phyloP scores from a whole-genome alignment of 106 monocot genomes.

The Dioscorea alata region DNA sequence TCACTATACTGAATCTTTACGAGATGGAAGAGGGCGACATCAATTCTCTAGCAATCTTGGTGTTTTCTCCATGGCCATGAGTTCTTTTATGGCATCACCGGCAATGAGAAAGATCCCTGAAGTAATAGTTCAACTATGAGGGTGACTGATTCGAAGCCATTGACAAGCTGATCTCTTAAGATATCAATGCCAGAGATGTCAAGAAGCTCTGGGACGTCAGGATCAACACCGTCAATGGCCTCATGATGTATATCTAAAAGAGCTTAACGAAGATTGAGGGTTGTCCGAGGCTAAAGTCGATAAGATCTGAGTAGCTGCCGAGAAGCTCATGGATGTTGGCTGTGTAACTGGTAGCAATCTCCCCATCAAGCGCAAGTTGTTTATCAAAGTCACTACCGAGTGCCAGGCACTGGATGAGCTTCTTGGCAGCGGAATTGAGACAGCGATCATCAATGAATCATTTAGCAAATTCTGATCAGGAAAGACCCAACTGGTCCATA shows the following conservation, averaged over 20 bases:
- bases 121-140: constrained; percentile 61
- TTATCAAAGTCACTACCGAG: too few relatives aligned
- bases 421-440: constrained; percentile 92
- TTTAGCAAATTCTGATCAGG: constrained; percentile 97
- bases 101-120: too few relatives aligned
- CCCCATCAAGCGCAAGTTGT: constrained; percentile 61
- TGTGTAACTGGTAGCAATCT: constrained; percentile 82
- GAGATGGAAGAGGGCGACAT: too few relatives aligned
- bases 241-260: constrained; percentile 99
- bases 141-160: constrained; percentile 86
- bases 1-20: too few relatives aligned
- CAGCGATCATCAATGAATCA: constrained; percentile 80
- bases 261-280: constrained; percentile 93
- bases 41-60: too few relatives aligned
- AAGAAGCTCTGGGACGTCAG: constrained; percentile 99
- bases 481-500: constrained; percentile 95
- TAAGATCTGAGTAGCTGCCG: constrained; percentile 89
- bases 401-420: constrained; percentile 91
- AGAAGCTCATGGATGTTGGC: constrained; percentile 80
- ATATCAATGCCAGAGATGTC: constrained; percentile 92
- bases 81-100: too few relatives aligned
- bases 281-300: constrained; percentile 97
- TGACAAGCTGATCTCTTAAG: constrained; percentile 83
- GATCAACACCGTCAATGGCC: constrained; percentile 97
- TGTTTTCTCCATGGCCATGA: too few relatives aligned